Base-by-base conservation (phyloP, 2,329 filamentous ascomycete species). In the Monilinia fructigena region DNA sequence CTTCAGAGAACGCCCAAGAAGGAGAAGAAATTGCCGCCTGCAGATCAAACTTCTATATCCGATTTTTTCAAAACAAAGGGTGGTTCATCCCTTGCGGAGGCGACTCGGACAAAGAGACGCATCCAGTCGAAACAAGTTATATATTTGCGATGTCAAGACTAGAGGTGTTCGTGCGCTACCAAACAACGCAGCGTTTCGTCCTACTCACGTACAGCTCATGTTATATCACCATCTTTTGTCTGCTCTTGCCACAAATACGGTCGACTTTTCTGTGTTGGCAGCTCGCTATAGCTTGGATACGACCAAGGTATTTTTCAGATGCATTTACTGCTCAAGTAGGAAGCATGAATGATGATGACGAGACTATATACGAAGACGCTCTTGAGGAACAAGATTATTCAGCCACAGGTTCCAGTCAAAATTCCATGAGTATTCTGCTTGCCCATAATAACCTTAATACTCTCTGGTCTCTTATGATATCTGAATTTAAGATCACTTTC, bases 121-220 rank as follows among this genome's bases (percentile, higher is more conserved):
- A 20, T 62, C 11, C 62, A 63, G 16, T 67, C 68, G 0, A 71
- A 71, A 74, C 52, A 77, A 80, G 64, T 77, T 89, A n/a, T 97
- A 96, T 76, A 80, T 99, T 59, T 88, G 88, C 0, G 95, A 99
- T 72, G 86, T 97, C 70, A 99, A 99, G 78, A 98, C 94, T 0
- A 85, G 93, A 23, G 83, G 82, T 0, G 86, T 84, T 4, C 80
- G 79, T n/a, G 83, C 82, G 3, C 75, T 91, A 2, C 93, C 1
- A 82, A 85, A 1, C 85, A 86, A 28, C 80, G 73, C 86, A 0
- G 85, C 88, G 0, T 82, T 92, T 55, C 85, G 90, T 14, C 91
- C 92, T 0, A 91, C 93, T 0, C 86, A 89, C 72, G 89, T 97
- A 68, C 95, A 99, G 75, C 82, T 98, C 0, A 93, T 96, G 78